These are phyloP conservation scores for Fusarium sarcochroum DNA, from an alignment of 2,329 filamentous ascomycete species.

Conservation along the genomic window DNA sequence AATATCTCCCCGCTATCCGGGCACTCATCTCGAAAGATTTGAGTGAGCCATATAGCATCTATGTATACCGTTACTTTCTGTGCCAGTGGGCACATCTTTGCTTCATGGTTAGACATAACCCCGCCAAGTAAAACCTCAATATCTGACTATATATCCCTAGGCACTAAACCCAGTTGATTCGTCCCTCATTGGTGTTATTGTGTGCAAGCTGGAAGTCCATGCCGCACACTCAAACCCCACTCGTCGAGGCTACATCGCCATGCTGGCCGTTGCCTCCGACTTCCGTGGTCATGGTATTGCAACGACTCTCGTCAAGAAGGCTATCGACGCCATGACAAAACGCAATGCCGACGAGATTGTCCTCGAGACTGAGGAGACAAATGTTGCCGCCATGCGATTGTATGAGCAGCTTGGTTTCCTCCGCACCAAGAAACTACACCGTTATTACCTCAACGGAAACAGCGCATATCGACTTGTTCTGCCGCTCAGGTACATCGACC, in stretches of 20 bases:
- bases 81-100: conserved; percentile 99
- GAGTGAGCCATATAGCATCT: conserved; percentile 98
- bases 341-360: conserved; percentile 93
- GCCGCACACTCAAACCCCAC: conserved; percentile 81
- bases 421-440: conserved; percentile 90
- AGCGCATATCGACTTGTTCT: conserved; percentile 92
- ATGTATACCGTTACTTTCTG: conserved; percentile 97
- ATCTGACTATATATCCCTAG: conserved; percentile 54
- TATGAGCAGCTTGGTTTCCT: conserved; percentile 95
- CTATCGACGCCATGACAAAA: conserved; percentile 90
- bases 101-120: conserved; percentile 78
- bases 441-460: conserved; percentile 97
- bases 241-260: conserved; percentile 94
- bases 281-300: conserved; percentile 90
- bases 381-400: conserved; percentile 88
- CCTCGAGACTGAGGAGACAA: conserved; percentile 95
- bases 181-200: conserved; percentile 87
- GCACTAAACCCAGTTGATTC: conserved; percentile 71
- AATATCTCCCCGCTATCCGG: conserved; percentile 87
- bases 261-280: conserved; percentile 90
- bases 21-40: conserved; percentile 95
- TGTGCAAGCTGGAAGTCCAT: conserved; percentile 95
- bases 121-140: conserved; percentile 1
- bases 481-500: conserved; percentile 73
- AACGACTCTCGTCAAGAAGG: conserved; percentile 87